Evolutionary conservation across 2,329 filamentous ascomycete species (phyloP).

Genomic region (Sclerotiophoma versabilis): DNA sequence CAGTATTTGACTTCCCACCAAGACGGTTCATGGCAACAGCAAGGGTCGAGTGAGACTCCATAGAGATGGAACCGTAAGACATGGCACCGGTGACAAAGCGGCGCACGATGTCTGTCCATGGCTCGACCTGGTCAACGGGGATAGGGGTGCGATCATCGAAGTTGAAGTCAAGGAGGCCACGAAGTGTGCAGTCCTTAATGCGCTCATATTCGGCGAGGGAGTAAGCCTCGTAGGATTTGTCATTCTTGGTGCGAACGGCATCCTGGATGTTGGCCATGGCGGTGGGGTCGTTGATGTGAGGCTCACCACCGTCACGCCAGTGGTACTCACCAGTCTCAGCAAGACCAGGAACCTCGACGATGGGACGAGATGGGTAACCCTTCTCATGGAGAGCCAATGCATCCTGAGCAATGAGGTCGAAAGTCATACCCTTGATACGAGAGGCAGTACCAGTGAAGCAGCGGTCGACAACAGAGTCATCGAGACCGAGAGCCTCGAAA

Average conservation of each 20-base stretch:
- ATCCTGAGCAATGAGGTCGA: conserved; percentile 91
- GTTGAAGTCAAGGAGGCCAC: conserved; percentile 93
- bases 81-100: conserved; percentile 97
- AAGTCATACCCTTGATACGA: conserved; percentile 92
- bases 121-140: conserved; percentile 95
- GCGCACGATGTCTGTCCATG: conserved; percentile 96
- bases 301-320: conserved; percentile 95
- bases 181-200: conserved; percentile 94
- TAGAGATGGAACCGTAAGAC: conserved; percentile 98
- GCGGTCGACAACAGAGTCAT: conserved; percentile 88
- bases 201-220: conserved; percentile 92
- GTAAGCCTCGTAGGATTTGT: conserved; percentile 98
- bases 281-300: conserved; percentile 92
- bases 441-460: conserved; percentile 96
- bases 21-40: conserved; percentile 97
- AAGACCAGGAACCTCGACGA: conserved; percentile 78
- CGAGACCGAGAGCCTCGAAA: conserved; percentile 92
- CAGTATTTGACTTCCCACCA: conserved; percentile 96
- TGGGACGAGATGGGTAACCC: conserved; percentile 83
- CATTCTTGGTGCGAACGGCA: conserved; percentile 94
- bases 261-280: conserved; percentile 98
- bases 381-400: conserved; percentile 94
- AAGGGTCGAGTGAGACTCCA: conserved; percentile 96
- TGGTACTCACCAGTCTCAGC: conserved; percentile 96
- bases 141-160: conserved; percentile 86